Evolutionary conservation across 169 alveolate species (phyloP), one percentile per base, ranked within the genome.

Genomic region (Cryptosporidium canis): DNA sequence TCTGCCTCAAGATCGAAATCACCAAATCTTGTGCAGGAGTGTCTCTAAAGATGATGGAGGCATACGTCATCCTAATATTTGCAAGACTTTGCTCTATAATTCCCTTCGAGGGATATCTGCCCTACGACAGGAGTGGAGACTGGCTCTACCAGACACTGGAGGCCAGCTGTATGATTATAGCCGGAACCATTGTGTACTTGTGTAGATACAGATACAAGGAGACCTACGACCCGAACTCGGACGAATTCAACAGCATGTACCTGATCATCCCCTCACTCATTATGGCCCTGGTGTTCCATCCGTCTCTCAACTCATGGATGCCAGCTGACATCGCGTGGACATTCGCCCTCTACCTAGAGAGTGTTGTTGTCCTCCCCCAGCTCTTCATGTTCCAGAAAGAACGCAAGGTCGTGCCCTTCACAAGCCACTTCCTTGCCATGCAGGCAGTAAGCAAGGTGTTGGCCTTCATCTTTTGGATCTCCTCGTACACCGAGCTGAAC

Each of bases 121-220:
- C 99, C 16, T 94, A 96, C 48, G 99, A 96, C 66, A 70, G 96
- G n/a, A 92, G 96, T 39, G 99, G 99, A 7, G 99, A 96, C 70
- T 96, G 98, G 97, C 91, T 96, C 39, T 96, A 96, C 85, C 99
- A 96, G 82, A 66, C 94, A 18, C 91, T 96, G 33, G 99, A 96
- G 93, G 94, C 96, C 6, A 55, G 94, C 58, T 92, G 95, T 37
- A 83, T 96, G 56, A 84, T 85, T 45, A 92, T 94, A 51, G 94
- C 97, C 24, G 95, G 94, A 39, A 90, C 94, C 37, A 90, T 96
- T 7, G 97, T 93, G 21, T 96, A 92, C 83, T 83, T 94, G 68
- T 94, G 98, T 64, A 85, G 95, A 27, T 56, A 77, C 41, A 93
- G 95, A 48, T 94, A 92, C 92, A 85, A 91, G 66, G 92, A 66